Percentiles rank a stretch among this genome's conserved stretches.
Evolutionary conservation across 176 grass and related monocot species (phyloP).

Genomic region (Chrysopogon serrulatus): DNA sequence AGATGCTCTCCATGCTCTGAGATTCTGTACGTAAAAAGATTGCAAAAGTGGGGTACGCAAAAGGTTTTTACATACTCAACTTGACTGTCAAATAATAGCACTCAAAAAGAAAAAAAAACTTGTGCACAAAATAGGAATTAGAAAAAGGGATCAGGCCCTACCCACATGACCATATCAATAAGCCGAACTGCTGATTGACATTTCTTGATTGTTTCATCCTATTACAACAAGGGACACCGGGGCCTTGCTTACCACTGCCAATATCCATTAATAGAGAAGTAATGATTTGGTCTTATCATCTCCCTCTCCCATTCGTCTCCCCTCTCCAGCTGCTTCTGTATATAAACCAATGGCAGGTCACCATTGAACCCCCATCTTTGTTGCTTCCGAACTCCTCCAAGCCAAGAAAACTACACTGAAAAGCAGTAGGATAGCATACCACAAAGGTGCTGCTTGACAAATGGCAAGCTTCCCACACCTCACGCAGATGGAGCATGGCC

Average conservation of each 20-base stretch:
- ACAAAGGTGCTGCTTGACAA: neutral
- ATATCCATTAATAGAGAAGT: conserved; percentile 42
- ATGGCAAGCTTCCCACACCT: conserved; percentile 51
- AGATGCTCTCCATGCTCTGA: neutral
- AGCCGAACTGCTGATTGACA: neutral
- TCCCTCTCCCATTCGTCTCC: neutral
- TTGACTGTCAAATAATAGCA: conserved; percentile 13
- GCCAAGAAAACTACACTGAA: conserved; percentile 18
- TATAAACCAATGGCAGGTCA: conserved; percentile 38
- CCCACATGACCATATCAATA: neutral
- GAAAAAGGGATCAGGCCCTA: conserved; percentile 3
- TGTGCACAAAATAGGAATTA: neutral
- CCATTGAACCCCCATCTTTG: conserved; percentile 10
- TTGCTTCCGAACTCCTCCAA: conserved; percentile 22
- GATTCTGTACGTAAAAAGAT: neutral
- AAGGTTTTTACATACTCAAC: neutral
- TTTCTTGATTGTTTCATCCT: conserved; percentile 32
- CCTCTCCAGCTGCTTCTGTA: conserved; percentile 25
- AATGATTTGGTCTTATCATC: conserved; percentile 45
- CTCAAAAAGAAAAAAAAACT: neutral
- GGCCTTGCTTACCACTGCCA: conserved; percentile 35
- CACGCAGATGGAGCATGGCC: conserved; percentile 43
- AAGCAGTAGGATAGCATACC: neutral
- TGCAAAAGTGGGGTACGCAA: neutral
- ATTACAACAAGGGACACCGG: conserved; percentile 21